phyloP scores from a whole-genome alignment of 2,329 filamentous ascomycete species.

The Colletotrichum sp. region DNA sequence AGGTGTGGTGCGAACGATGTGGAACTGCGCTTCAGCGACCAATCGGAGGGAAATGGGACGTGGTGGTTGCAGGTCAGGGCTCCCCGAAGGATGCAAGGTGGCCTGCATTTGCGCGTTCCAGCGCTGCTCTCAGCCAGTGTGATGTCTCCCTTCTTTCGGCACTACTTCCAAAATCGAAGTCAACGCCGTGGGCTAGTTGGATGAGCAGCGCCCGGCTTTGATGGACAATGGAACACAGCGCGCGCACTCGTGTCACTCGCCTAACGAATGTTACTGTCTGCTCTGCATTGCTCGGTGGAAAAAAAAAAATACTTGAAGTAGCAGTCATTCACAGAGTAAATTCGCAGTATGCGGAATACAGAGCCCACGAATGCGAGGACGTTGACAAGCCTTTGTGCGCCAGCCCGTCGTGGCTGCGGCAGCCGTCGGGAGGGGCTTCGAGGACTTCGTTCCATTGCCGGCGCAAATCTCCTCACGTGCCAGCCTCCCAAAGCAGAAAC shows the following conservation, averaged over 20 bases:
- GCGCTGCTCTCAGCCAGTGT: background rate
- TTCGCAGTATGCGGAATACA: background rate
- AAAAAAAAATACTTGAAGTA: background rate
- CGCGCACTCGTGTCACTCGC: background rate
- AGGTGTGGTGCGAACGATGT: background rate
- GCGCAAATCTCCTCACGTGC: background rate
- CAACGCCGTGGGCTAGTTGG: background rate
- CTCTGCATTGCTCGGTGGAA: background rate
- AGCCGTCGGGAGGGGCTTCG: background rate
- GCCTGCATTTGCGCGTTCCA: background rate
- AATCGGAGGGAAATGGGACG: background rate
- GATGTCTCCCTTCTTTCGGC: constrained; percentile 1
- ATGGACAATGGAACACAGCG: background rate
- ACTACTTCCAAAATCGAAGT: constrained; percentile 4
- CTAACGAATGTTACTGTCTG: background rate
- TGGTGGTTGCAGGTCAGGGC: background rate
- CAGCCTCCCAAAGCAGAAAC: background rate
- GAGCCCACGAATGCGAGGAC: background rate
- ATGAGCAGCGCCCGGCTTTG: background rate
- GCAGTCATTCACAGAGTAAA: background rate
- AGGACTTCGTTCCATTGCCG: background rate
- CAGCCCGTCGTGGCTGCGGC: background rate
- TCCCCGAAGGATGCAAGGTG: background rate
- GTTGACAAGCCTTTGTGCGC: background rate
- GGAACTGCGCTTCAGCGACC: background rate